These are phyloP conservation scores for Stagonosporopsis chrysanthemi DNA, from an alignment of 2,329 filamentous ascomycete genomes.

Conservation along the genomic window DNA sequence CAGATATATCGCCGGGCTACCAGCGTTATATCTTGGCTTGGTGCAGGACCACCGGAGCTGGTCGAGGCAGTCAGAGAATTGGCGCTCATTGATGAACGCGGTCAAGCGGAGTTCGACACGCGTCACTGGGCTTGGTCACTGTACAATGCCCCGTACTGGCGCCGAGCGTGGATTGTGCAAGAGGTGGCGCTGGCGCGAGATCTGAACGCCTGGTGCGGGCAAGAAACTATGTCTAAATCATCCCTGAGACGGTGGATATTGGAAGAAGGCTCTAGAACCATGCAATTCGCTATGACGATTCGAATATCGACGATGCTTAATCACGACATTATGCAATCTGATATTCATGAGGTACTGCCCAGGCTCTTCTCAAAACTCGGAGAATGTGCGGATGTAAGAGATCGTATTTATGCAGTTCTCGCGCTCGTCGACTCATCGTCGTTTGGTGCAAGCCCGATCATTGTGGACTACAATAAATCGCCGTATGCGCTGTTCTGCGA, in stretches of 20 bases:
- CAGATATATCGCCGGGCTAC: conserved; percentile 11
- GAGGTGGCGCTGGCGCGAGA: not conserved
- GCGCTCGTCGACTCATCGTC: not conserved
- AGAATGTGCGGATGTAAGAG: not conserved
- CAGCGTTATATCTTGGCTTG: conserved; percentile 15
- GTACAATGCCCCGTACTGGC: not conserved
- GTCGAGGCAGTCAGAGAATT: not conserved
- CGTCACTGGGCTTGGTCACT: not conserved
- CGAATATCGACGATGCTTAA: not conserved
- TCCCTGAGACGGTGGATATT: not conserved
- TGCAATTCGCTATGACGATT: no score
- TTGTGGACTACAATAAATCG: not conserved
- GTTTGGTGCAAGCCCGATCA: not conserved
- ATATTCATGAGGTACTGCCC: not conserved
- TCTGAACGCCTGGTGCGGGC: not conserved
- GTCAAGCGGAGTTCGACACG: no score
- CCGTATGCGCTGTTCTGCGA: not conserved
- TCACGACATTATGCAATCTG: no score
- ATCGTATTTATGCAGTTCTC: not conserved
- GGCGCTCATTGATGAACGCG: no score
- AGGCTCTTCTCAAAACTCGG: not conserved
- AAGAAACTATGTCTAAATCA: not conserved
- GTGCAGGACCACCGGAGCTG: conserved; percentile 16
- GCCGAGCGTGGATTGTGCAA: not conserved
- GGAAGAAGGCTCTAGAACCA: not conserved